Base-by-base conservation (phyloP, 2,329 filamentous ascomycete species). In the Waltergamsia citrina region DNA sequence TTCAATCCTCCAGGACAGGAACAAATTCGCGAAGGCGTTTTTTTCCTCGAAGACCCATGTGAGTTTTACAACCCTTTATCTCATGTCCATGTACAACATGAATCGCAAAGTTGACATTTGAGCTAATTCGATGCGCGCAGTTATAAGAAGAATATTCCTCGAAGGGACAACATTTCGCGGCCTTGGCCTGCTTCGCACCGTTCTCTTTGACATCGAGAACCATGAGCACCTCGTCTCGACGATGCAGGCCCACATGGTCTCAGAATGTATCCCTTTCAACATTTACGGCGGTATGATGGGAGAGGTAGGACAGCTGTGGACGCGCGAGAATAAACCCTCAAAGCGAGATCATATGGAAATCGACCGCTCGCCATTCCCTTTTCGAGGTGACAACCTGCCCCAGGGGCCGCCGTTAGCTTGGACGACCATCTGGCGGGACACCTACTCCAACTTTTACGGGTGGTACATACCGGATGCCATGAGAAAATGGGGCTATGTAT, bases 401-500 rank as follows among this genome's bases (percentile, higher is more conserved):
- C 15, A 28, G 8, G 23, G 14, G 15, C 32, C 32, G 20, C 32
- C 32, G 9, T 24, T 34, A 9, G 22, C 23, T 11, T 34, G 32
- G 32, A 34, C 32, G 2, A 8, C 14, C 23, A 27, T 28, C 12
- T 34, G 32, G 32, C 12, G 18, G 8, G 32, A 27, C 8, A 27
- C 22, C n/a, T 34, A 34, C 16, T 27, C 23, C 17, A 34, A 19
- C 24, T 12, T 34, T 5, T 34, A 34, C 18, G 32, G 32, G 14
- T 34, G 28, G 11, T 27, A 17, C 11, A 12, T 34, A n/a, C 24
- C 32, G 10, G 24, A 31, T 8, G 22, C 16, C n/a, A 17, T 34
- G 19, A 29, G 29, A 11, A 18, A n/a, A 6, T 39, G 37, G 37
- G 37, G 37, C 12, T 37, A 39, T 23, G 34, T 39, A 8, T 25